Evolutionary conservation across 768 basidiomycete genomes (phyloP).

Genomic region (Auriscalpium microsporum): DNA sequence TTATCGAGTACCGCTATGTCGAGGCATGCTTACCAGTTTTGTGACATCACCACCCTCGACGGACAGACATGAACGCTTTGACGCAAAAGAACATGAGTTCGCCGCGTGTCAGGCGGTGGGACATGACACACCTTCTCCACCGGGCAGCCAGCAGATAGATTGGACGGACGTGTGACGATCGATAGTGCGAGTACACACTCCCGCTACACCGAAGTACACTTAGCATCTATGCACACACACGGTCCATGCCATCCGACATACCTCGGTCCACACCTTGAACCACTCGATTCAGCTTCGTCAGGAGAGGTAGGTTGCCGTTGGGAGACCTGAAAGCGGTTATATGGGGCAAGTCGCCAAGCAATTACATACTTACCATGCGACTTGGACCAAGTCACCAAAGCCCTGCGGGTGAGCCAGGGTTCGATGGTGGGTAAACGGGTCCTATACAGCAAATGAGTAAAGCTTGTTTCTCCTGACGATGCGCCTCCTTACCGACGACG

Average conservation of each 20-base stretch:
- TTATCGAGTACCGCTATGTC: background rate
- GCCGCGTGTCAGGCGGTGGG: background rate
- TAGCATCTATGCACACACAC: background rate
- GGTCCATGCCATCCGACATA: constrained; percentile 20
- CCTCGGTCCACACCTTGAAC: constrained; percentile 74
- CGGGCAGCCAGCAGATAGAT: constrained; percentile 61
- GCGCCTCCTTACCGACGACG: constrained; percentile 43
- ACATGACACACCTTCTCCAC: constrained; percentile 40
- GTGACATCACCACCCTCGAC: constrained; percentile 57
- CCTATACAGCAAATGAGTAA: constrained; percentile 25
- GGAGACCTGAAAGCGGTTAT: constrained; percentile 44
- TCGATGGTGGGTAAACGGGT: constrained; percentile 50
- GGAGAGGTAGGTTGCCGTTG: constrained; percentile 44
- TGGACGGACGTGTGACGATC: constrained; percentile 48
- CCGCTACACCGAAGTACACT: constrained; percentile 33
- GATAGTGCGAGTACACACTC: constrained; percentile 60
- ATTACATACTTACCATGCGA: constrained; percentile 47
- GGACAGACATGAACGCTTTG: constrained; percentile 63
- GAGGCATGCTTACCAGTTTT: constrained; percentile 40
- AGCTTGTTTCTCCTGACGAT: background rate
- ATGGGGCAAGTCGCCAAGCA: background rate
- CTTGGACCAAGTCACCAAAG: constrained; percentile 72
- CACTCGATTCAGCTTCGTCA: constrained; percentile 57
- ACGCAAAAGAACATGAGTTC: background rate
- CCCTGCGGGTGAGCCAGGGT: constrained; percentile 59